Evolutionary conservation across 2,329 filamentous ascomycete genomes (phyloP).

Genomic region (Exutisphaerella laricina): DNA sequence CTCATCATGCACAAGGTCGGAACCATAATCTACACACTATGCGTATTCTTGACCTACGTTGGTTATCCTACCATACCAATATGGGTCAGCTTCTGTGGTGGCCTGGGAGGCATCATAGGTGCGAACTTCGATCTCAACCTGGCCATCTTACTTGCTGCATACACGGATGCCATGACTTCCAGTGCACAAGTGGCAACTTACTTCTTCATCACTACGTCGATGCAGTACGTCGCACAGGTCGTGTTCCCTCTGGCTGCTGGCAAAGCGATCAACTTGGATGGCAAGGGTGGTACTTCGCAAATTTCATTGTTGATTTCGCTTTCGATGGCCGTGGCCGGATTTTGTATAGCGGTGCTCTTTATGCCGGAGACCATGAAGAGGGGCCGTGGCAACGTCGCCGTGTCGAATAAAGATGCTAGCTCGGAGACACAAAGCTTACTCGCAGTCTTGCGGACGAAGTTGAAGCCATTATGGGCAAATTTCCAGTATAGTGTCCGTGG

Average conservation of each 20-base stretch:
- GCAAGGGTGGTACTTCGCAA: conserved; percentile 6
- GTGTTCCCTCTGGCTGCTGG: conserved; percentile 6
- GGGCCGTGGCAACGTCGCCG: too few species aligned
- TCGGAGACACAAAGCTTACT: too few species aligned
- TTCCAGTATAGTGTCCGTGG: conserved; percentile 5
- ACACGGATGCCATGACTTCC: conserved; percentile 7
- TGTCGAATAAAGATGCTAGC: too few species aligned
- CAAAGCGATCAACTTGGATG: conserved; percentile 7
- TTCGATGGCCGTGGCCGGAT: conserved; percentile 2
- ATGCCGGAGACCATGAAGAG: conserved; percentile 7
- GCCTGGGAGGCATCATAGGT: conserved; percentile 8
- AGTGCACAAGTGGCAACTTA: conserved; percentile 3
- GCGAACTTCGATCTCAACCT: conserved; percentile 10
- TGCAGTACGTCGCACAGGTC: conserved; percentile 10
- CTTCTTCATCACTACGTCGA: conserved; percentile 9
- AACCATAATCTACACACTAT: conserved; percentile 2
- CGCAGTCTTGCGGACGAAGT: too few species aligned
- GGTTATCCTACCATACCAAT: conserved; percentile 7
- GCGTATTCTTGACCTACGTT: conserved; percentile 1
- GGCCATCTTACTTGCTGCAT: conserved; percentile 6
- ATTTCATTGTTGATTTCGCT: conserved; percentile 6
- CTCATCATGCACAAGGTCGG: conserved; percentile 7
- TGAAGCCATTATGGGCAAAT: neutral
- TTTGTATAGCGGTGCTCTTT: conserved; percentile 4
- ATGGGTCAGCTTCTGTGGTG: conserved; percentile 8